Percentiles rank a stretch among this genome's conserved stretches.
phyloP scores from a whole-genome alignment of 345 rosid genomes.

The Eucalyptus globulus region DNA sequence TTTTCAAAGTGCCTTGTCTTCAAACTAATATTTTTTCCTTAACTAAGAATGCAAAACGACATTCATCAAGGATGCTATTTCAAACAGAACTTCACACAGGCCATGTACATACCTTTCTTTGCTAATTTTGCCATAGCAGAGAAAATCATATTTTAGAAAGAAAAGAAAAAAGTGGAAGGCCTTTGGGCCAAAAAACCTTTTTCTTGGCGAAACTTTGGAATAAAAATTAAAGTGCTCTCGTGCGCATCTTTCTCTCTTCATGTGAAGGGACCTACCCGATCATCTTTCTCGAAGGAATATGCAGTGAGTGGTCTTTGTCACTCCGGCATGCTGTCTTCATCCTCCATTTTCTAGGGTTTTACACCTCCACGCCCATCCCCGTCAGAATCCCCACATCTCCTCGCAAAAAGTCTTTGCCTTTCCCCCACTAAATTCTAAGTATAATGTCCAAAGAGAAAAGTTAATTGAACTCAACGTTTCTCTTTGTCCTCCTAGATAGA shows the following conservation, averaged over 20 bases:
- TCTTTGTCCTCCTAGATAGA: neutral
- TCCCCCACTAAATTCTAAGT: neutral
- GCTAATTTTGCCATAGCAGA: neutral
- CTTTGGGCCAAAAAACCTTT: neutral
- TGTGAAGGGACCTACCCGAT: conserved; percentile 6
- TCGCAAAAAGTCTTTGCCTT: neutral
- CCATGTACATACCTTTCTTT: neutral
- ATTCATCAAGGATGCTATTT: neutral
- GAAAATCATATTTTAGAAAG: neutral
- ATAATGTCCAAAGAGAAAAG: neutral
- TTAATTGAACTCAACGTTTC: neutral
- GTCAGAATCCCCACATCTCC: neutral
- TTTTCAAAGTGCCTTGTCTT: neutral
- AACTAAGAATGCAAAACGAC: neutral
- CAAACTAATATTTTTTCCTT: neutral
- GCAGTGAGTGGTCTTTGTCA: conserved; percentile 47
- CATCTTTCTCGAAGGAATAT: conserved; percentile 59
- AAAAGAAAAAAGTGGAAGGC: neutral
- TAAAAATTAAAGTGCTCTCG: conserved; percentile 20
- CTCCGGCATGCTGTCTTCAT: conserved; percentile 35
- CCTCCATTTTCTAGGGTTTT: conserved; percentile 36
- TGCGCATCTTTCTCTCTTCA: conserved; percentile 3
- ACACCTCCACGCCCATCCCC: neutral
- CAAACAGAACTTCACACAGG: neutral
- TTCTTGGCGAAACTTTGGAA: neutral